Conservation (phyloP, 1,139 yeast genomes). For the Nakaseomyces bracarensis region DNA sequence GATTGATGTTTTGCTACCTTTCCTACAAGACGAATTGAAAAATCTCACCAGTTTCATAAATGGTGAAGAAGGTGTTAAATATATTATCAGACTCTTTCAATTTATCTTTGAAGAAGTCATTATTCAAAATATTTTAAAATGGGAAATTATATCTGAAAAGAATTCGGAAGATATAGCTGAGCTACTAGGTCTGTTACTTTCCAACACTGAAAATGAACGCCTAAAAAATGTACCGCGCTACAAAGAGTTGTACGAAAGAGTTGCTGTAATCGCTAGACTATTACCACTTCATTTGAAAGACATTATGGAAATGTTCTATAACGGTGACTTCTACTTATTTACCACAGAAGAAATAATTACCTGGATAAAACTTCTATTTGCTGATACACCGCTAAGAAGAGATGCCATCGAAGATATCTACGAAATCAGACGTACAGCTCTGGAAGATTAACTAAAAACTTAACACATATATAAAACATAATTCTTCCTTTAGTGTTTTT, state of each 20-base stretch:
- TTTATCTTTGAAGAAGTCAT: constrained; percentile 23
- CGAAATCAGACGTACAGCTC: constrained; percentile 35
- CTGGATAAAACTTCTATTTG: constrained; percentile 56
- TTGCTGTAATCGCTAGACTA: constrained; percentile 29
- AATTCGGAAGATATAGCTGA: constrained; percentile 29
- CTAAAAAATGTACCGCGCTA: constrained; percentile 15
- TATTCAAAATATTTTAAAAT: constrained; percentile 18
- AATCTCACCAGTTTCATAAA: constrained; percentile 15
- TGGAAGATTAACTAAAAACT: constrained; percentile 11
- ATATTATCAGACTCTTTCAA: constrained; percentile 14
- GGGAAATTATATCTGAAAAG: constrained; percentile 30
- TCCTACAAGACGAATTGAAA: constrained; percentile 16
- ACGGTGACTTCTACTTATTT: constrained; percentile 67
- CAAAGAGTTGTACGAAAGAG: constrained; percentile 25
- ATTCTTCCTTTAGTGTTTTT: no score
- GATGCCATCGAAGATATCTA: constrained; percentile 53
- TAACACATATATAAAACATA: background rate
- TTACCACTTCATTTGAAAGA: constrained; percentile 53
- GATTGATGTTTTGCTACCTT: constrained; percentile 21
- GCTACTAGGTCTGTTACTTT: constrained; percentile 19
- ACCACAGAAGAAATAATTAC: constrained; percentile 55
- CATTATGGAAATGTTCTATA: constrained; percentile 62
- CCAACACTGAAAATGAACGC: constrained; percentile 16
- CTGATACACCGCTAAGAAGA: constrained; percentile 60
- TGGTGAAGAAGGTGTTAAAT: constrained; percentile 12